phyloP scores from a whole-genome alignment of 2,329 filamentous ascomycete genomes.

The Pestalotiopsis sp. region DNA sequence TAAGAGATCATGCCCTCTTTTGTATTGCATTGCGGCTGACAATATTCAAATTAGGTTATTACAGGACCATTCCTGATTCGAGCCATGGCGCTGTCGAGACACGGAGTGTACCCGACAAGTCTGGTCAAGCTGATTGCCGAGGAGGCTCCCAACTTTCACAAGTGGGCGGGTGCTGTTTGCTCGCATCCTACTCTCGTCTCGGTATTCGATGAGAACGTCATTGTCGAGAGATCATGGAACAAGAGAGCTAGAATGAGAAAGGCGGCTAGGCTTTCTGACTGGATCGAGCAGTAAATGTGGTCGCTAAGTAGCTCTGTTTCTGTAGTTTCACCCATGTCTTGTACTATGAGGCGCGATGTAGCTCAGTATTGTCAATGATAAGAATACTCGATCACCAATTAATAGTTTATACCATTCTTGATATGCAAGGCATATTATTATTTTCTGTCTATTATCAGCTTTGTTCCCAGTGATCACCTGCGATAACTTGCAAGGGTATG shows the following conservation, averaged over 20 bases:
- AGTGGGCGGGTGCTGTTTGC: conserved; percentile 16
- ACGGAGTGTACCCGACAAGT: conserved; percentile 15
- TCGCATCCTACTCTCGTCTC: conserved; percentile 14
- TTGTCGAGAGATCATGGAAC: conserved; percentile 14
- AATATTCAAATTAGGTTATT: conserved; percentile 4
- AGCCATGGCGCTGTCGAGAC: conserved; percentile 14
- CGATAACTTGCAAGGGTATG: too few species aligned
- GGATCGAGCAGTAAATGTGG: background rate
- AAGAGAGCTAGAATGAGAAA: conserved; percentile 16
- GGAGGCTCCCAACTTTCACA: conserved; percentile 17
- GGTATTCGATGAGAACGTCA: conserved; percentile 17
- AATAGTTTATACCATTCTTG: too few species aligned
- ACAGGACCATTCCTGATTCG: conserved; percentile 17
- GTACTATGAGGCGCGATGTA: too few species aligned
- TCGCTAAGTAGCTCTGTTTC: background rate
- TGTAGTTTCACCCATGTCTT: background rate
- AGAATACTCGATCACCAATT: too few species aligned
- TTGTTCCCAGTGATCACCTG: too few species aligned
- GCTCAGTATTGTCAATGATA: too few species aligned
- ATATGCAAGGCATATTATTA: too few species aligned
- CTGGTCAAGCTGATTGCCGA: conserved; percentile 10
- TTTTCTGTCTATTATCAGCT: too few species aligned
- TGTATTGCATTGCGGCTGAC: background rate
- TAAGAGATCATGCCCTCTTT: too few species aligned
- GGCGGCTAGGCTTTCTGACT: conserved; percentile 12